Base-by-base conservation (phyloP, 2,329 filamentous ascomycete species). In the Exophiala dermatitidis region DNA sequence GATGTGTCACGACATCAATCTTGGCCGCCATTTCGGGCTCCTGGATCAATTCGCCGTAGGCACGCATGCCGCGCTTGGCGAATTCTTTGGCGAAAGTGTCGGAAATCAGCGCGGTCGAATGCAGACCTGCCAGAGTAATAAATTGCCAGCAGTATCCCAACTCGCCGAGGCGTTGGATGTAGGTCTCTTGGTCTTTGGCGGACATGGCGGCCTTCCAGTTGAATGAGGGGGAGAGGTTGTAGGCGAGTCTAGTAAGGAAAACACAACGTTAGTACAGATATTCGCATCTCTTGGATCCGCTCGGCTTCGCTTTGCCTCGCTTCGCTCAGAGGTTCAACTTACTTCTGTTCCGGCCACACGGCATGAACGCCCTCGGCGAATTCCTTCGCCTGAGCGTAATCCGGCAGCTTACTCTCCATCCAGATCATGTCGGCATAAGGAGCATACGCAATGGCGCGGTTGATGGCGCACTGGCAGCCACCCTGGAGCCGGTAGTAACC, bases 141-240 rank as follows among this genome's bases (percentile, higher is more conserved):
- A 98, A 98, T 73, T 98, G 93, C 93, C 93, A 98, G 82, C 89
- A 95, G 81, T 98, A 98, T 59, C 93, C 93, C 46, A 98, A 81
- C 59, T 76, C 67, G 57, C 84, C 90, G 38, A 98, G 86, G 40
- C 93, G 88, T 59, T 84, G 77, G 76, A 98, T 98, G 76, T 97
- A 98, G 19, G 93, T 98, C 76, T 95, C 89, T 75, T 98, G 93
- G 70, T 97, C 91, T 49, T 80, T 78, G 62, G 86, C 83, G 42
- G 88, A 80, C 90, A 96, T 96, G 65, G 91, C 93, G 54, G 90
- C 80, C 78, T 97, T 97, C 93, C 93, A 98, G 82, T 98, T 98
- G 85, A 98, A 98, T 2, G 90, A 95, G 31, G 93, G 93, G 0
- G 90, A 96, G 60, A 98, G 85, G 78, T 98, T 98, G 78, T 98